Base-by-base conservation (phyloP, 2,329 filamentous ascomycete genomes). In the Arachnomyces sp. region DNA sequence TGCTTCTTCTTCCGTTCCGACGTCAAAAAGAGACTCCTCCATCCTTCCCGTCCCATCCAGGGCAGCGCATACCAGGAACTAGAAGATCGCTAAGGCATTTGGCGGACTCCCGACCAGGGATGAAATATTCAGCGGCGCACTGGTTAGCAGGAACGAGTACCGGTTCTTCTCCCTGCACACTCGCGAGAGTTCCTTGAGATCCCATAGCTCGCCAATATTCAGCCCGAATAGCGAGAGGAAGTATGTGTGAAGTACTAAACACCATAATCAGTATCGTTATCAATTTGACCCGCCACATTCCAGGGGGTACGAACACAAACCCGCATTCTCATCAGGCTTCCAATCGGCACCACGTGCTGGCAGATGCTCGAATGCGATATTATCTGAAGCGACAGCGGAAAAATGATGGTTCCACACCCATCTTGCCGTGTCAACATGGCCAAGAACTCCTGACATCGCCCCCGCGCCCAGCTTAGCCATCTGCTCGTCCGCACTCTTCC, bases 101-200 rank as follows among this genome's bases (percentile, higher is more conserved):
- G 69, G 67, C 16, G 70, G 71, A 18, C 66, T 72, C 2, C 61
- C 66, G 2, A 74, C 58, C 2, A 72, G 53, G 2, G 76, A 72
- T 4, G 71, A 70, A 33, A 76, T 70, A 52, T 81, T 80, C 28
- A 78, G 58, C 1, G 78, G 77, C 11, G 66, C 67, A 45, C 74
- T 79, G 0, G 73, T 75, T 16, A 82, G 67, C 60, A 83, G 71
- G 52, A 82, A 83, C 4, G 66, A 72, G 61, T 76, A 82, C 25
- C 71, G 64, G 11, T 64, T 60, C 39, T 68, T 65, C 54, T 67
- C 64, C 53, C 68, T 68, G 52, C 77, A 78, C 35, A 73, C 67
- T 30, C 61, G 61, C 0, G 73, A 66, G 32, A 81, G 58, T 31
- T 60, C 69, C 45, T 74, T 70, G 4, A 82, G 58, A 51, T 77